These are phyloP conservation scores for Alternaria postmessia DNA, from an alignment of 2,329 filamentous ascomycete genomes.

Conservation along the genomic window DNA sequence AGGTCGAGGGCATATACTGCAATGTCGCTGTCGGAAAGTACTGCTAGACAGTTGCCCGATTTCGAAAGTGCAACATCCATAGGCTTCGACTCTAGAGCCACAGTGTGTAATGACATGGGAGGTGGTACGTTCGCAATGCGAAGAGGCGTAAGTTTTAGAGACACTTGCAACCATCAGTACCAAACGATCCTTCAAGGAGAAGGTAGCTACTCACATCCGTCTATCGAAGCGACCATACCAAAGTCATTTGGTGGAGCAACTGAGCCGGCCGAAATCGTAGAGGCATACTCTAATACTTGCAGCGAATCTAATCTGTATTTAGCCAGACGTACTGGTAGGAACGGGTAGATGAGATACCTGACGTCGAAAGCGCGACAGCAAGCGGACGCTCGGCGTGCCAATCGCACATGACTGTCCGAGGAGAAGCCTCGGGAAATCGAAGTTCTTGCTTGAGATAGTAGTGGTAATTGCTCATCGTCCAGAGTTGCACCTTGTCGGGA, in stretches of 20 bases:
- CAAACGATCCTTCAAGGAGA: slow-evolving; percentile 7
- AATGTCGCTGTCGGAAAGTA: slow-evolving; percentile 73
- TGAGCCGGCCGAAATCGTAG: slow-evolving; percentile 73
- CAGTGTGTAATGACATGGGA: slow-evolving; percentile 85
- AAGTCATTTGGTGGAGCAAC: slow-evolving; percentile 75
- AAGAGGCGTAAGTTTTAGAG: slow-evolving; percentile 84
- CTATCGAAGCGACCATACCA: slow-evolving; percentile 83
- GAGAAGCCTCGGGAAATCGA: slow-evolving; percentile 31
- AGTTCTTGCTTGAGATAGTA: slow-evolving; percentile 98
- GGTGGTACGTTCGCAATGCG: slow-evolving; percentile 86
- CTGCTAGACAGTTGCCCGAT: slow-evolving; percentile 63
- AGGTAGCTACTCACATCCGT: slow-evolving; percentile 66
- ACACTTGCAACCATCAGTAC: slow-evolving; percentile 50
- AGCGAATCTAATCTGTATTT: slow-evolving; percentile 54
- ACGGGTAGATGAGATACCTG: slow-evolving; percentile 27
- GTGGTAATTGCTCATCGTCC: slow-evolving; percentile 97
- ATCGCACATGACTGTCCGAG: slow-evolving; percentile 28
- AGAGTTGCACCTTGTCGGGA: slow-evolving; percentile 80
- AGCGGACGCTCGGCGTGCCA: slow-evolving; percentile 92
- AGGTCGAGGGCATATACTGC: slow-evolving; percentile 75
- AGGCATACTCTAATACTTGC: slow-evolving; percentile 69
- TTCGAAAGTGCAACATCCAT: slow-evolving; percentile 76
- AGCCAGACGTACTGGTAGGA: background rate
- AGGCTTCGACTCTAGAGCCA: slow-evolving; percentile 68
- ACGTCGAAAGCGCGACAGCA: slow-evolving; percentile 64